Evolutionary conservation across 1,284 basidiomycete species (phyloP), one percentile per base, ranked within the genome.

Genomic region (Cutaneotrichosporon daszewskae): DNA sequence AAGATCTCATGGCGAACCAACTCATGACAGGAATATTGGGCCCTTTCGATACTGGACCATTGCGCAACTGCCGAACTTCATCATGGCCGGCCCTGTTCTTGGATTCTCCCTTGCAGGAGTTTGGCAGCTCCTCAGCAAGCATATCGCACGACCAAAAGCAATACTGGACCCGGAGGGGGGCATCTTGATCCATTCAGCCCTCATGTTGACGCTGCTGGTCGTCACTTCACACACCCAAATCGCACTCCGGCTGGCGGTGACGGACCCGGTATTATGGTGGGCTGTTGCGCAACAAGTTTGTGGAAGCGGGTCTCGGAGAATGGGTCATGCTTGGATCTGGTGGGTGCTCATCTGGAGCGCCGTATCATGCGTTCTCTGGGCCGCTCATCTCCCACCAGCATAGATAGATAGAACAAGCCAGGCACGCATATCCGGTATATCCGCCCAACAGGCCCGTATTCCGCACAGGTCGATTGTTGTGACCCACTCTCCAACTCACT

Each of bases 181-280:
- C 0, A 82, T 88, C 65, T 78, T 82, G 0, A 69, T 88, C 13
- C 81, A 90, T 55, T 79, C 84, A 17, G 61, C 81, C 14, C 54
- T 79, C 25, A 72, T 86, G 37, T 75, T 78, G 7, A 62, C 75
- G 22, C 72, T 85, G 16, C 74, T 97, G 17, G 72, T 92, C 9
- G 79, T 92, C 59, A 77, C 79, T 5, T 85, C 90, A 0, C 89
- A 98, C 60, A 85, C 85, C 1, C 94, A 98, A 64, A 97, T 97
- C 52, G 76, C 84, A 2, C 78, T 98, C 3, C 83, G 94, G 4
- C 74, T 88, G 11, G 80, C 83, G 9, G 78, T 84, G 0, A 80
- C 85, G 1, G 77, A 91, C 67, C 92, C 92, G 0, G 73, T 84
- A 35, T 72, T 83, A 0, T 91, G 89, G 69, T 96, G 91, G 91